These are phyloP conservation scores for Scheffersomyces spartinae DNA, from an alignment of 805 yeast species.

Conservation along the genomic window DNA sequence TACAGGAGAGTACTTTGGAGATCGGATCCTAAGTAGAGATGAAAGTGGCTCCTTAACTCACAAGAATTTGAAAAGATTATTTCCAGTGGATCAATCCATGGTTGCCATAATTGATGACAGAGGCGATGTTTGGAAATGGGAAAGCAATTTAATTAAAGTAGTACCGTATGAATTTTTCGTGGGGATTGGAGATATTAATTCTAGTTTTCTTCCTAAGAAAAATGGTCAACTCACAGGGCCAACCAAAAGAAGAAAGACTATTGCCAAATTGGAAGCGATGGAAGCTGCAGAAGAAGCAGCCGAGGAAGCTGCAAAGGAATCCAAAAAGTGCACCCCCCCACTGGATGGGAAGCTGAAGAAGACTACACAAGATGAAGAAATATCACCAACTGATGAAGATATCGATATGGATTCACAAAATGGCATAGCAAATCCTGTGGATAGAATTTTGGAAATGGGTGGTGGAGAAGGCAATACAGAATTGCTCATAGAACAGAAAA, in stretches of 20 bases:
- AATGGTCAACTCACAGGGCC: constrained; percentile 48
- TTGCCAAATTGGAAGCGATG: constrained; percentile 43
- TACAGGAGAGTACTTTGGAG: constrained; percentile 74
- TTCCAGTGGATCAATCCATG: constrained; percentile 95
- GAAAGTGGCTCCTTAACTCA: constrained; percentile 90
- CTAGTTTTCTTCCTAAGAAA: constrained; percentile 81
- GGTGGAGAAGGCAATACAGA: constrained; percentile 40
- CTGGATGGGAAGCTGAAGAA: constrained; percentile 4
- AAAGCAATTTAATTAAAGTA: constrained; percentile 79
- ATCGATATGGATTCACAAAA: constrained; percentile 2
- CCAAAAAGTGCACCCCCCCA: constrained; percentile 14
- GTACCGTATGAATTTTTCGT: constrained; percentile 94
- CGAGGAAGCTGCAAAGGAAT: constrained; percentile 15
- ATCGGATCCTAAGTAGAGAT: constrained; percentile 82
- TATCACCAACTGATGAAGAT: constrained; percentile 1
- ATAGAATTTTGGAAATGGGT: constrained; percentile 34
- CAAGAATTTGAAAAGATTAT: constrained; percentile 75
- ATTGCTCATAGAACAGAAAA: constrained; percentile 43
- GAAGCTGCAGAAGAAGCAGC: constrained; percentile 7
- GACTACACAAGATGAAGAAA: constrained; percentile 3
- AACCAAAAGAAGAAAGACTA: constrained; percentile 44
- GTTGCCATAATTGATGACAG: constrained; percentile 94
- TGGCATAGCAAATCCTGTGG: constrained; percentile 32
- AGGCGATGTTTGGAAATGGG: constrained; percentile 99
- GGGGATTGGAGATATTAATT: constrained; percentile 95